phyloP scores from a whole-genome alignment of 2,329 filamentous ascomycete genomes.

The Cadophora sp. region DNA sequence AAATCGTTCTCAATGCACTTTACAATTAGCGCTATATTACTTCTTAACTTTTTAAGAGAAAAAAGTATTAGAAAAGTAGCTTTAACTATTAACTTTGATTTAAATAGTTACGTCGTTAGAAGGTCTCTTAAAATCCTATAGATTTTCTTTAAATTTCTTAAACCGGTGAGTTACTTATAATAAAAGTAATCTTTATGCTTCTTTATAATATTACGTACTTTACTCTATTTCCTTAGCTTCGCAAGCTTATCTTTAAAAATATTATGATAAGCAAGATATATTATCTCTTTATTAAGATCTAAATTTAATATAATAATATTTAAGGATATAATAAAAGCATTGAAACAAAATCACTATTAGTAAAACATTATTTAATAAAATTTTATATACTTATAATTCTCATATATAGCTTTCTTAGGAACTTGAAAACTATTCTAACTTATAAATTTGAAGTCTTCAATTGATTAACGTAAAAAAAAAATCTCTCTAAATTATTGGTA shows the following conservation, averaged over 20 bases:
- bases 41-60: not conserved
- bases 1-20: not conserved
- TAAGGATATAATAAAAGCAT: too few species aligned
- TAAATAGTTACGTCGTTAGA: not conserved
- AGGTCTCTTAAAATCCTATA: not conserved
- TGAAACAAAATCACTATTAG: too few species aligned
- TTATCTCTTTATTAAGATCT: constrained; percentile 27
- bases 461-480: too few species aligned
- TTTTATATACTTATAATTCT: not conserved
- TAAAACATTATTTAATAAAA: too few species aligned
- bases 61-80: not conserved
- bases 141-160: not conserved
- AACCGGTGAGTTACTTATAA: constrained; percentile 16
- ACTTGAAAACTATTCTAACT: too few species aligned
- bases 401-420: too few species aligned
- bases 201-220: constrained; percentile 27
- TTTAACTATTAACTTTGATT: not conserved
- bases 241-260: constrained; percentile 32
- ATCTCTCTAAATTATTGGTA: too few species aligned
- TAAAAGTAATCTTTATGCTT: constrained; percentile 30
- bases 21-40: not conserved
- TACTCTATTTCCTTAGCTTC: constrained; percentile 28
- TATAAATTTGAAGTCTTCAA: too few species aligned
- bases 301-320: constrained; percentile 19
- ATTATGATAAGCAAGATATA: constrained; percentile 32